Evolutionary conservation across 2,329 filamentous ascomycete species (phyloP), one percentile per base, ranked within the genome.

Genomic region (Cladosporium sphaerospermum): DNA sequence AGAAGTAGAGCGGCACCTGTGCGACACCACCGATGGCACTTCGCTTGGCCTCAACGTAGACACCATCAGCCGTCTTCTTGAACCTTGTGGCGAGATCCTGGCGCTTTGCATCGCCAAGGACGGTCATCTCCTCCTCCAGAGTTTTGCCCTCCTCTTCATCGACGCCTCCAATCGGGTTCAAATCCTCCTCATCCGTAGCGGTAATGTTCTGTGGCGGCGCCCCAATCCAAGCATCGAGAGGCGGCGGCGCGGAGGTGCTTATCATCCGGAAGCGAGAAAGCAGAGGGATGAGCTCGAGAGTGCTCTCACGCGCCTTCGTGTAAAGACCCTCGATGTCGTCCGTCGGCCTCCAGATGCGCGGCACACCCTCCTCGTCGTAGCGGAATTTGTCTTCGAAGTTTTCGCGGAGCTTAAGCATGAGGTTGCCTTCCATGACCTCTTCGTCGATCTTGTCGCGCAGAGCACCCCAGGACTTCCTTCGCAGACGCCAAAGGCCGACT

Each of bases 361-460:
- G 93, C 4, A 99, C 93, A 23, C 93, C 93, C 6, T 84, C 84
- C 55, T 96, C 91, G 64, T 99, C 93, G 64, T 99, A 99, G 59
- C 93, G 86, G 80, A 99, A 99, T 72, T 96, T 96, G 75, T 99
- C 93, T 72, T 99, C 93, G 61, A 99, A 99, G 74, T 96, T 97
- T 71, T 99, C 93, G 34, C 93, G 84, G 48, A 99, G 81, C 76
- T 99, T 99, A 61, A 97, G 78, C 33, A 97, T 76, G 51, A 99
- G 84, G 67, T 97, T 99, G 64, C 92, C 92, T 73, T 97, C 93
- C 84, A 95, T 95, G 67, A 96, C 89, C 72, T 99, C 93, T 67
- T 99, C 93, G 34, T 97, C 92, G 57, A 99, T 87, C 75, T 89
- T 93, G 55, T 89, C 85, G 43, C 89, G 82, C 56, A 99, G 77